phyloP scores from a whole-genome alignment of 805 yeast genomes.

The Soucietia sequanensis region DNA sequence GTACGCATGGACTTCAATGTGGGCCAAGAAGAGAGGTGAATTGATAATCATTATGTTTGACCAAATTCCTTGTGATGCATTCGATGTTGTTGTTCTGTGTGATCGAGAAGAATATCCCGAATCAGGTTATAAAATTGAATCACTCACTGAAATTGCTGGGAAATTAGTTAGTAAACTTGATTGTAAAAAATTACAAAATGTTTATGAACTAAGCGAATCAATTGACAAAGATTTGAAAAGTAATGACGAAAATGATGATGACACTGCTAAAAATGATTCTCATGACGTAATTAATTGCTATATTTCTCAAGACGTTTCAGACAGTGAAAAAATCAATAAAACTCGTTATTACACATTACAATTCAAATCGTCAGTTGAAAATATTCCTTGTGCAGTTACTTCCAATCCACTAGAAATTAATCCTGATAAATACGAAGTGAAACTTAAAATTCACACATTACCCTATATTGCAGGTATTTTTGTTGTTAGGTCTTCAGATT shows the following conservation, averaged over 20 bases:
- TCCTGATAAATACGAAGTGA: slow-evolving; percentile 40
- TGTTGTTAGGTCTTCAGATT: slow-evolving; percentile 54
- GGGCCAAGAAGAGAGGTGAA: slow-evolving; percentile 79
- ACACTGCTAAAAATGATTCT: slow-evolving; percentile 12
- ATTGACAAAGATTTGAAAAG: slow-evolving; percentile 21
- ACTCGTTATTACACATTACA: slow-evolving; percentile 61
- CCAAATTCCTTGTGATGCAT: slow-evolving; percentile 67
- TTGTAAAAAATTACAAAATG: slow-evolving; percentile 9
- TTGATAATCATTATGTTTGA: slow-evolving; percentile 82
- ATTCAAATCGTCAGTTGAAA: slow-evolving; percentile 40
- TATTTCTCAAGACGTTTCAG: slow-evolving; percentile 20
- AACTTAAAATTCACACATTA: slow-evolving; percentile 68
- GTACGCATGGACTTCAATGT: slow-evolving; percentile 80
- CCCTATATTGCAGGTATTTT: slow-evolving; percentile 89
- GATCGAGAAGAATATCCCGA: slow-evolving; percentile 4
- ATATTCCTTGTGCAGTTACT: slow-evolving; percentile 73
- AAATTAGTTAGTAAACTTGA: slow-evolving; percentile 21
- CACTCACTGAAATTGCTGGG: slow-evolving; percentile 36
- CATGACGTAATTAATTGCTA: slow-evolving; percentile 11
- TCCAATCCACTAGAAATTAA: slow-evolving; percentile 55
- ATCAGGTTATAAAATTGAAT: slow-evolving; percentile 17
- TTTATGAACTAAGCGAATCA: slow-evolving; percentile 25
- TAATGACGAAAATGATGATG: slow-evolving; percentile 5
- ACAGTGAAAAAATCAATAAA: slow-evolving; percentile 43
- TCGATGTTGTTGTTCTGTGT: slow-evolving; percentile 49